Conservation (phyloP, 805 yeast genomes). For the Saccharomycopsis selenospora region DNA sequence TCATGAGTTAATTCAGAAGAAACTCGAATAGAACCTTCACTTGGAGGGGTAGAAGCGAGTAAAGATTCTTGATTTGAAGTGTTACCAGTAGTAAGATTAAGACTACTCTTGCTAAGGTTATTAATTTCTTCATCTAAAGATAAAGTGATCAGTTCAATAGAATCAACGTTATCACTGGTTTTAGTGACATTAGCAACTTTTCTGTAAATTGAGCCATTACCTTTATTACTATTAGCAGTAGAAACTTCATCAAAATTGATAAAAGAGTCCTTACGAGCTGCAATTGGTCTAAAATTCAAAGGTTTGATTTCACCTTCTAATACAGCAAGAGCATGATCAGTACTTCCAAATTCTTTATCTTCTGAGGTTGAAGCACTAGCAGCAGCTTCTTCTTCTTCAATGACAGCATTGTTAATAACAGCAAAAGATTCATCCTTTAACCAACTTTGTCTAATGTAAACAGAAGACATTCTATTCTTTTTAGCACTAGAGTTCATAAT, state of each 20-base stretch:
- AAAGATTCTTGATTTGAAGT: no score
- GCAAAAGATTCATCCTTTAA: conserved; percentile 20
- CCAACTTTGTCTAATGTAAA: conserved; percentile 20
- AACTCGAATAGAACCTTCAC: no score
- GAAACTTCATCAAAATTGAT: no score
- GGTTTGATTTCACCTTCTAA: neutral
- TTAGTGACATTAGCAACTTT: no score
- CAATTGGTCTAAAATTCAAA: neutral
- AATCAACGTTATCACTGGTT: neutral
- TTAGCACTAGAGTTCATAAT: neutral
- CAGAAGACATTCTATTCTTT: conserved; percentile 15
- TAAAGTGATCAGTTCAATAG: neutral
- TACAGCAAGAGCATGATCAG: neutral
- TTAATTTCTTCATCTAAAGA: neutral
- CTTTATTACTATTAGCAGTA: no score
- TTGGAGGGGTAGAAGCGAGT: no score
- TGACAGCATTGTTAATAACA: conserved; percentile 8
- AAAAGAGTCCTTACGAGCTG: no score
- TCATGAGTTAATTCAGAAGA: no score
- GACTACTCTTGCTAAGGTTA: neutral
- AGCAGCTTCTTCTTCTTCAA: neutral
- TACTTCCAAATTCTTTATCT: neutral
- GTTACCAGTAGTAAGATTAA: no score
- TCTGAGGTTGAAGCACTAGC: no score
- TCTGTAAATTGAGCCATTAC: no score